Evolutionary conservation across 352 stramenopile species (phyloP).

Genomic region (Phytophthora cryptogea): DNA sequence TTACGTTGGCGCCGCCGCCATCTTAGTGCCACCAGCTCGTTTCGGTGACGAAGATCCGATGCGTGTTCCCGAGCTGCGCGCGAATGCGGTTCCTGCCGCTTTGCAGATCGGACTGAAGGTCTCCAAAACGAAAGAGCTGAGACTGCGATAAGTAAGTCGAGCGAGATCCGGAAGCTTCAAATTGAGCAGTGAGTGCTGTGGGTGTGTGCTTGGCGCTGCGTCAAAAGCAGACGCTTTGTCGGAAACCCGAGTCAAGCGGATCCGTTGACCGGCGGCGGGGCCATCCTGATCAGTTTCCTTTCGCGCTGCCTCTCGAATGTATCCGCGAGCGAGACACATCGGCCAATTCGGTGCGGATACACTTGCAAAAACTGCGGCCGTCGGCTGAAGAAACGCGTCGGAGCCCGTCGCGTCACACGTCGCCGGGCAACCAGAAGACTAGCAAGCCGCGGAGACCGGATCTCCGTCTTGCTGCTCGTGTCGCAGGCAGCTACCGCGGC

Average conservation of each 20-base stretch:
- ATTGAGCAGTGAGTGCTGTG: constrained; percentile 19
- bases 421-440: constrained; percentile 19
- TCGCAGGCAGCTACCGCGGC: constrained; percentile 16
- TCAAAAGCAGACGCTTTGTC: constrained; percentile 38
- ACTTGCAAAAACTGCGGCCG: constrained; percentile 25
- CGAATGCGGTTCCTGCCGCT: constrained; percentile 1
- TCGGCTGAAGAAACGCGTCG: constrained; percentile 26
- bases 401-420: constrained; percentile 32
- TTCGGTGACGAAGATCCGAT: constrained; percentile 9
- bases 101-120: constrained; percentile 24
- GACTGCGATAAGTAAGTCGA: constrained; percentile 15
- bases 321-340: constrained; percentile 26
- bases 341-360: constrained; percentile 26
- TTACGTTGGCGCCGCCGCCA: constrained; percentile 8
- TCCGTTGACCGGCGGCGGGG: constrained; percentile 5
- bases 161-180: constrained; percentile 32
- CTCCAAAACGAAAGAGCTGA: constrained; percentile 1
- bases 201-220: constrained; percentile 2
- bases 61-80: background rate
- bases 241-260: constrained; percentile 10
- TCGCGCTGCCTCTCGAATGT: constrained; percentile 16
- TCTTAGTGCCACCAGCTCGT: background rate
- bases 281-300: constrained; percentile 36
- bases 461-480: constrained; percentile 22
- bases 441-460: constrained; percentile 15